Conservation (phyloP, 2,329 filamentous ascomycete species). For the Verticillium isaacii region DNA sequence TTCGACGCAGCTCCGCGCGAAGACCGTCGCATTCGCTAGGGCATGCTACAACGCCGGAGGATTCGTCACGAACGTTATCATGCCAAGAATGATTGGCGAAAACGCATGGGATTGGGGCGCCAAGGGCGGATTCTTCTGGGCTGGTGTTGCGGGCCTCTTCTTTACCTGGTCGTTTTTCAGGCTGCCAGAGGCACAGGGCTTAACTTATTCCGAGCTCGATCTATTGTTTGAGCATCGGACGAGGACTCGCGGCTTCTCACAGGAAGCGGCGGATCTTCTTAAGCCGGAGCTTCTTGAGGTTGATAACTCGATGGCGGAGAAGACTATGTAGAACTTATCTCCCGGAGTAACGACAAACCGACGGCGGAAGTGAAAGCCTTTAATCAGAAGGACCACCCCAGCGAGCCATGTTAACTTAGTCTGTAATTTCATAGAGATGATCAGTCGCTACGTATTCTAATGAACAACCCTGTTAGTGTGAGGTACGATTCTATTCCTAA, state of each 20-base stretch:
- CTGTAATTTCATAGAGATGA: no score
- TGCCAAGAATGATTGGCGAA: constrained; percentile 10
- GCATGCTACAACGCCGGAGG: constrained; percentile 21
- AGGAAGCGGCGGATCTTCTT: constrained; percentile 10
- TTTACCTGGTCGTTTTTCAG: constrained; percentile 39
- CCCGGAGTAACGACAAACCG: no score
- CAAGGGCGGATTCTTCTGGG: constrained; percentile 32
- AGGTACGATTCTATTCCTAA: no score
- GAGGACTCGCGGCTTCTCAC: constrained; percentile 6
- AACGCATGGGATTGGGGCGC: constrained; percentile 21
- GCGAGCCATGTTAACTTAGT: no score
- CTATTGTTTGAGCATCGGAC: constrained; percentile 20
- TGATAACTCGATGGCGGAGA: constrained; percentile 1
- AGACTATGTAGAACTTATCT: no score
- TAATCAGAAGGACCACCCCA: no score
- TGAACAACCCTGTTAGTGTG: no score
- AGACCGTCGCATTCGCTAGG: constrained; percentile 24
- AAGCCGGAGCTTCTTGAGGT: constrained; percentile 11
- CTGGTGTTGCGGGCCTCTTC: constrained; percentile 29
- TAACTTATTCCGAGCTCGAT: constrained; percentile 23
- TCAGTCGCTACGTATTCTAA: no score
- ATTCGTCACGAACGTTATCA: constrained; percentile 15
- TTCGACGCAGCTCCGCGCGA: constrained; percentile 26
- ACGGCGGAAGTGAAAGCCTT: no score
- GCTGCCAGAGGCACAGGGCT: constrained; percentile 28